Evolutionary conservation across 805 yeast species (phyloP).

Genomic region (Candida germanica): DNA sequence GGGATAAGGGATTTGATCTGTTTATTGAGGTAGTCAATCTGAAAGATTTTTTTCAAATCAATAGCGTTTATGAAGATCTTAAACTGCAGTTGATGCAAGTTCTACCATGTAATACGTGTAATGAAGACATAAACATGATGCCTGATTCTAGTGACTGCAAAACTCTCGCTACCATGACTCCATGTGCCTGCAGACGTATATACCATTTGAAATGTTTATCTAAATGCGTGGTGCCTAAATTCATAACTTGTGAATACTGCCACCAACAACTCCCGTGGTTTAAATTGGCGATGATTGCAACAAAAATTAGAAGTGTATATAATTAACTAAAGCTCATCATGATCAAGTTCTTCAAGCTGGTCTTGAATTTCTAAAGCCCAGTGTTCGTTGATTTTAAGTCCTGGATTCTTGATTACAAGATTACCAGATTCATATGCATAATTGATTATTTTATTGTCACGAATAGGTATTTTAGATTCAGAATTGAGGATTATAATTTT

Average conservation of each 20-base stretch:
- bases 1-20: constrained; percentile 1
- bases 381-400: constrained; percentile 38
- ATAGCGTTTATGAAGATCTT: constrained; percentile 13
- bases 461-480: constrained; percentile 20
- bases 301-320: constrained; percentile 15
- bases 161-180: constrained; percentile 12
- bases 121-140: constrained; percentile 29
- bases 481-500: constrained; percentile 48
- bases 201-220: constrained; percentile 42
- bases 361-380: constrained; percentile 43
- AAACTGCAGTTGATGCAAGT: constrained; percentile 15
- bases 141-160: constrained; percentile 13
- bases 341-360: constrained; percentile 12
- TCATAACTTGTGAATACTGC: constrained; percentile 18
- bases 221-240: constrained; percentile 12
- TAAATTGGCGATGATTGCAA: constrained; percentile 18
- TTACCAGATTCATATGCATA: constrained; percentile 13
- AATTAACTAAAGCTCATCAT: constrained; percentile 26
- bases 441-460: constrained; percentile 19
- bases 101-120: constrained; percentile 31
- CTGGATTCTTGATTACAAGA: constrained; percentile 47
- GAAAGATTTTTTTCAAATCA: constrained; percentile 27
- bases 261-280: constrained; percentile 16
- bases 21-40: constrained; percentile 6
- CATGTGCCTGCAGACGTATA: constrained; percentile 23